Percentiles rank a stretch among this genome's conserved stretches.
These are phyloP conservation scores for Pseudogymnoascus sp. DNA, from an alignment of 2,329 filamentous ascomycete species.

Conservation along the genomic window DNA sequence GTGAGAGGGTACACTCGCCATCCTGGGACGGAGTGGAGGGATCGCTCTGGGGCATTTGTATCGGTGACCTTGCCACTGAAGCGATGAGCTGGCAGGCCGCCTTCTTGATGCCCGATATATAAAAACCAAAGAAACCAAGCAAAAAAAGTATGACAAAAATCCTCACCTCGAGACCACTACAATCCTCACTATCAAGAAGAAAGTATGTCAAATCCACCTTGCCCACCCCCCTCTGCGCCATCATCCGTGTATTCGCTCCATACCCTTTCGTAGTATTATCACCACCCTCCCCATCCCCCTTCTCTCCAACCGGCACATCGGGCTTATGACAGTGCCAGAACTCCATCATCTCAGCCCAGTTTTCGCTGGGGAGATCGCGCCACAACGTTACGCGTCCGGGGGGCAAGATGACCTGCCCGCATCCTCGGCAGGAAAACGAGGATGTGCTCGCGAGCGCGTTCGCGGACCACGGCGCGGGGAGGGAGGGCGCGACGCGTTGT, in stretches of 20 bases:
- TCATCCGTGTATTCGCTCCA: slow-evolving; percentile 69
- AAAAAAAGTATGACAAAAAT: slow-evolving; percentile 12
- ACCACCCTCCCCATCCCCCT: slow-evolving; percentile 17
- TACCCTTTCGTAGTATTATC: slow-evolving; percentile 63
- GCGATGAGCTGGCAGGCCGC: slow-evolving; percentile 44
- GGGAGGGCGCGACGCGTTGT: slow-evolving; percentile 13
- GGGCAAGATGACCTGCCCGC: slow-evolving; percentile 35
- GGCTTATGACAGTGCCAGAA: slow-evolving; percentile 99
- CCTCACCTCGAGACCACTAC: slow-evolving; percentile 39
- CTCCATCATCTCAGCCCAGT: slow-evolving; percentile 99
- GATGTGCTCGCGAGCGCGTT: slow-evolving; percentile 35
- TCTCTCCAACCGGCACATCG: slow-evolving; percentile 40
- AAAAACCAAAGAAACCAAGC: slow-evolving; percentile 11
- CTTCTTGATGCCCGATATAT: slow-evolving; percentile 52
- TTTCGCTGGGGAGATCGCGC: slow-evolving; percentile 92
- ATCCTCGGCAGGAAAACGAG: slow-evolving; percentile 34
- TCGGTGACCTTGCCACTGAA: slow-evolving; percentile 55
- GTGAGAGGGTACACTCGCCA: slow-evolving; percentile 32
- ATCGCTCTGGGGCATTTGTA: slow-evolving; percentile 61
- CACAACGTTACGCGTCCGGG: slow-evolving; percentile 47
- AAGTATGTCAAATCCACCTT: slow-evolving; percentile 79
- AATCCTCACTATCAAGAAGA: slow-evolving; percentile 62
- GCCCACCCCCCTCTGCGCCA: slow-evolving; percentile 58
- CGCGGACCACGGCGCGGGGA: slow-evolving; percentile 44
- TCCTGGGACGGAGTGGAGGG: slow-evolving; percentile 21